A percentile compares a stretch with the other conserved stretches of the same genome.
Conservation (phyloP, 495 filamentous ascomycete species). For the Xylaria acuta region DNA sequence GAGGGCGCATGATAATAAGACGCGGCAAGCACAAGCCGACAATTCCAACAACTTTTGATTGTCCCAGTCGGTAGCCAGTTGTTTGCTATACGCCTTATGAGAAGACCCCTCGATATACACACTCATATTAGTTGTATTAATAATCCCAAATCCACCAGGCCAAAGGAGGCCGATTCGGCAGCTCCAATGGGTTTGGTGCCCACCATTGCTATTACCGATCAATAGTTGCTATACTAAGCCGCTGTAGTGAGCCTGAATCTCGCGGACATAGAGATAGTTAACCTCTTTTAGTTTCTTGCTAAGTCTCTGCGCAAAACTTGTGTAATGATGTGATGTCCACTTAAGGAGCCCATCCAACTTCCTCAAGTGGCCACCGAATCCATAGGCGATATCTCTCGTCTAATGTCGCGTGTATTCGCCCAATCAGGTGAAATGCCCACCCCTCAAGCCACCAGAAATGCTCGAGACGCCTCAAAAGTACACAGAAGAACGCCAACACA, state of each 20-base stretch:
- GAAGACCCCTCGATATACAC: background rate
- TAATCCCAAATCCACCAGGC: background rate
- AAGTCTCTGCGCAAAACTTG: background rate
- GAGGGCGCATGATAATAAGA: background rate
- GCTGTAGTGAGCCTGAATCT: background rate
- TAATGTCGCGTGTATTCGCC: conserved; percentile 43
- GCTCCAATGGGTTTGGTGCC: background rate
- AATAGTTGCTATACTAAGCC: background rate
- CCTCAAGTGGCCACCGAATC: conserved; percentile 52
- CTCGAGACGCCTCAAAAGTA: conserved; percentile 45
- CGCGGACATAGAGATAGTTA: background rate
- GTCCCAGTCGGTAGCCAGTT: background rate
- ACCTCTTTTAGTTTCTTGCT: background rate
- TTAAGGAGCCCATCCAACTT: conserved; percentile 47
- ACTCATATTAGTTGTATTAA: conserved; percentile 5
- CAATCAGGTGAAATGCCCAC: conserved; percentile 46
- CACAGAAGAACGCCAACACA: conserved; percentile 51
- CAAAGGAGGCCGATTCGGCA: background rate
- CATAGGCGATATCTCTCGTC: conserved; percentile 49
- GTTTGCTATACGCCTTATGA: background rate
- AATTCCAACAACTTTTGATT: background rate
- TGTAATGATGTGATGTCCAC: background rate
- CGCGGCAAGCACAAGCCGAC: background rate
- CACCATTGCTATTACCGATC: too few relatives aligned
- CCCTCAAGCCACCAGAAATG: conserved; percentile 53